phyloP scores from a whole-genome alignment of 2,329 filamentous ascomycete genomes.

The Phyllosticta capitalensis region DNA sequence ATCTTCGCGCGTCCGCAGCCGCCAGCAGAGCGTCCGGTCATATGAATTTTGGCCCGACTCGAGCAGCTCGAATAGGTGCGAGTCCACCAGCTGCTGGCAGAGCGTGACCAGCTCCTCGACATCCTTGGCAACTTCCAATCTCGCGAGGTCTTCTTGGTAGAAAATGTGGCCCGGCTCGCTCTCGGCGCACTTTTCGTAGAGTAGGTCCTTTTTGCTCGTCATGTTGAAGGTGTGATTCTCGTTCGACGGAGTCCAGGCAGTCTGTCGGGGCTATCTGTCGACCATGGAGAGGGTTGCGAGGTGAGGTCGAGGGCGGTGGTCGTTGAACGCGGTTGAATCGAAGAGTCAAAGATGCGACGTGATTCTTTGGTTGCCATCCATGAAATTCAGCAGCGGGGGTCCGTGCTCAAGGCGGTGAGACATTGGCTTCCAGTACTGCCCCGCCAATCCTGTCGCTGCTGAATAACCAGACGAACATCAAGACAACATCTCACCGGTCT shows the following conservation, averaged over 20 bases:
- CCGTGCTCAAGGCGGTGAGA: not conserved
- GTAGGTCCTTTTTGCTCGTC: constrained; percentile 19
- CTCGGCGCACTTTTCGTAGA: constrained; percentile 30
- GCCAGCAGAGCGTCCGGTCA: constrained; percentile 29
- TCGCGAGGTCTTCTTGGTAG: constrained; percentile 29
- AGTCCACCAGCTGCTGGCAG: constrained; percentile 24
- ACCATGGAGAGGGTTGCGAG: constrained; percentile 5
- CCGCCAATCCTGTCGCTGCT: not conserved
- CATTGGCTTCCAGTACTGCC: not conserved
- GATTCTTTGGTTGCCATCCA: constrained; percentile 1
- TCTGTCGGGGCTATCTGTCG: constrained; percentile 2
- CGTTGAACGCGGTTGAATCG: not conserved
- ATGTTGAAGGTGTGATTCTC: not conserved
- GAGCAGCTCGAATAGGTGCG: constrained; percentile 30
- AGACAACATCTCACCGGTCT: not conserved
- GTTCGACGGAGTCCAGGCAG: not conserved
- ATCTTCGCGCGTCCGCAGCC: constrained; percentile 24
- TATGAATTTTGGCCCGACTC: constrained; percentile 15
- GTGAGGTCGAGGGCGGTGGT: not conserved
- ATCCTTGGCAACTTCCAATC: constrained; percentile 26
- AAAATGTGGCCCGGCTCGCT: constrained; percentile 27
- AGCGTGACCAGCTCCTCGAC: constrained; percentile 23
- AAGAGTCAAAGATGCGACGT: constrained; percentile 5
- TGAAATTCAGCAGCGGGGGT: not conserved
- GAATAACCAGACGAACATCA: not conserved